Percentiles rank a stretch among this genome's conserved stretches.
These are phyloP conservation scores for Fomitopsis pulvina DNA, from an alignment of 768 basidiomycete genomes.

Conservation along the genomic window DNA sequence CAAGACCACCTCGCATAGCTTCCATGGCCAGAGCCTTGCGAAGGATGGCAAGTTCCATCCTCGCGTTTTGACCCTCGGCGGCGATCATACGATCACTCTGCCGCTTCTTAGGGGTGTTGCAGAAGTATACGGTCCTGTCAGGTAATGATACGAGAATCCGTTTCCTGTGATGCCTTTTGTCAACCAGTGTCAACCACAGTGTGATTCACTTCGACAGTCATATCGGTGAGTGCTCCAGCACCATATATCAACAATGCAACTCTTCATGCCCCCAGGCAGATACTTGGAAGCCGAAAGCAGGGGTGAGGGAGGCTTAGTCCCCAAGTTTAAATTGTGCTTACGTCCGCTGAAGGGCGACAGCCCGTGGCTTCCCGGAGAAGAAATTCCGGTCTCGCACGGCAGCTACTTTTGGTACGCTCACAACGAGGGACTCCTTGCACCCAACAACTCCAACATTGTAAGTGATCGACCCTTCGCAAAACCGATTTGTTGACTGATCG, in stretches of 20 bases:
- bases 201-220: constrained; percentile 30
- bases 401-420: constrained; percentile 29
- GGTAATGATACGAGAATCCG: constrained; percentile 6
- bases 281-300: background rate
- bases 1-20: constrained; percentile 9
- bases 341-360: constrained; percentile 16
- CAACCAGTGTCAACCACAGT: constrained; percentile 11
- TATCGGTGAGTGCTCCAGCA: constrained; percentile 14
- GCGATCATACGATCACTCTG: constrained; percentile 27
- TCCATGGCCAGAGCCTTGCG: constrained; percentile 17
- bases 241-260: background rate
- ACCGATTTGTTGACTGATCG: background rate
- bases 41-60: constrained; percentile 29
- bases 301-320: background rate
- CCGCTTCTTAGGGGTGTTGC: constrained; percentile 26
- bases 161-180: background rate
- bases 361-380: constrained; percentile 20
- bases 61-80: constrained; percentile 26
- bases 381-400: constrained; percentile 24
- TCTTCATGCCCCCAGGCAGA: background rate
- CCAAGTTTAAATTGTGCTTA: constrained; percentile 2
- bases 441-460: constrained; percentile 27
- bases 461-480: background rate
- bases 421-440: constrained; percentile 26
- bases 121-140: constrained; percentile 25